A percentile compares a stretch with the other conserved stretches of the same genome.
Evolutionary conservation across 2,329 filamentous ascomycete genomes (phyloP).

Genomic region (Ceratocystis destructans): DNA sequence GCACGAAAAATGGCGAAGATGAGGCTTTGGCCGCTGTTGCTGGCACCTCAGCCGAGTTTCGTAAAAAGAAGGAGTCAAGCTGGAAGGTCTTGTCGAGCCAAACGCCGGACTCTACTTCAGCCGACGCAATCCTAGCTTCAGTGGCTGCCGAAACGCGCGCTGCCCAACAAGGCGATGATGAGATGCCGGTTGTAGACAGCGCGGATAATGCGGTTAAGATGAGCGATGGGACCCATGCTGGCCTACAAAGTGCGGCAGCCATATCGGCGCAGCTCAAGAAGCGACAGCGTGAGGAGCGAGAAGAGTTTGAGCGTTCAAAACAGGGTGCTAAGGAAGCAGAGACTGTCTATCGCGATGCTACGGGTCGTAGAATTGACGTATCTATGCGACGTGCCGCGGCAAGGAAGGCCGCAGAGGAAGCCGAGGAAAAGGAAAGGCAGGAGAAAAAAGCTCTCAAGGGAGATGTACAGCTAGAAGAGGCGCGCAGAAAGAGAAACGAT

Average conservation of each 20-base stretch:
- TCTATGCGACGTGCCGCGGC: slow-evolving; percentile 81
- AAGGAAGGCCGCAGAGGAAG: slow-evolving; percentile 48
- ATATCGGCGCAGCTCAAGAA: slow-evolving; percentile 56
- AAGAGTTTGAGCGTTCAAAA: slow-evolving; percentile 32
- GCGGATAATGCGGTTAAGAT: slow-evolving; percentile 47
- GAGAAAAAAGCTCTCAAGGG: slow-evolving; percentile 63
- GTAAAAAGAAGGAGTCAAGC: slow-evolving; percentile 60
- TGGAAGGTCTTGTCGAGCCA: slow-evolving; percentile 57
- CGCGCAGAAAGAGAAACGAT: slow-evolving; percentile 48
- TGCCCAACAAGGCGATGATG: slow-evolving; percentile 34
- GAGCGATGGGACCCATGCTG: slow-evolving; percentile 77
- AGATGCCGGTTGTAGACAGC: slow-evolving; percentile 34
- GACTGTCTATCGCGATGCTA: slow-evolving; percentile 90
- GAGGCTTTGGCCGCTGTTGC: slow-evolving; percentile 33
- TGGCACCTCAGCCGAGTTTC: slow-evolving; percentile 48
- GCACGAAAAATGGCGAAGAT: slow-evolving; percentile 40
- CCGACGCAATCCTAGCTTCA: slow-evolving; percentile 64
- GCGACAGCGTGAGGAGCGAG: slow-evolving; percentile 51
- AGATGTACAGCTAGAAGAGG: slow-evolving; percentile 65
- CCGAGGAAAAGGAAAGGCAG: slow-evolving; percentile 56
- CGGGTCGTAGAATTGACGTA: slow-evolving; percentile 84
- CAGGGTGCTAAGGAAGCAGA: slow-evolving; percentile 38
- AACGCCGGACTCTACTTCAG: slow-evolving; percentile 30
- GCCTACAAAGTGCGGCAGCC: slow-evolving; percentile 69
- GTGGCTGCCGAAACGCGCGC: slow-evolving; percentile 54